Evolutionary conservation across 108 stramenopile genomes (phyloP), one percentile per base, ranked within the genome.

Genomic region (Nitzschia putrida): DNA sequence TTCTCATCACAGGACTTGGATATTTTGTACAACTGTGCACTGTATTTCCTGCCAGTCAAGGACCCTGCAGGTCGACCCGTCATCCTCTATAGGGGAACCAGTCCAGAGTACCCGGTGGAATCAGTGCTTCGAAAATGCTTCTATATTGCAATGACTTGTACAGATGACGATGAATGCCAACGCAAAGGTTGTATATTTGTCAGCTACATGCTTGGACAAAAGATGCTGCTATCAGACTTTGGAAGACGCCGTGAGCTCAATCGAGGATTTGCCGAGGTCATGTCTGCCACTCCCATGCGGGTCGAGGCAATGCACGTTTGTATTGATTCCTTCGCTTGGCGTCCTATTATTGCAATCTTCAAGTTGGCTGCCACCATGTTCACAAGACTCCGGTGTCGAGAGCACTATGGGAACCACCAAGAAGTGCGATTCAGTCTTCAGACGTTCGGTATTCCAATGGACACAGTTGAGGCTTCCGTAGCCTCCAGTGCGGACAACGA

Each of bases 1-100:
- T 24, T 77, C 7, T 29, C 40, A 11, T 47, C 71, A 0, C 64
- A 66, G 11, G 68, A 63, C 26, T 61, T 75, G 39, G 18, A 25
- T 23, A 42, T 29, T 11, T 24, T 76, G n/a, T 55, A 64, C 23
- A 55, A 20, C 10, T 68, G 74, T 10, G 13, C 47, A 21, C 11
- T 20, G 5, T 51, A 55, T 50, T 61, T 52, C 39, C 22, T 72
- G 50, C 52, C 50, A 41, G n/a, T 43, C 40, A 42, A 47, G 8
- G 71, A 72, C 54, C 50, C 61, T n/a, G 61, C 71, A 7, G 71
- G 71, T 12, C 50, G 71, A 3, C 10, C 44, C 54, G 54, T 68
- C 0, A 10, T n/a, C 23, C 9, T 68, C 40, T 29, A 25, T 1
- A 57, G 44, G 29, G 20, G 37, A 2, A 21, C 37, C 23, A 13